Evolutionary conservation across 805 yeast species (phyloP).

Genomic region (Ogataea nonfermentans): DNA sequence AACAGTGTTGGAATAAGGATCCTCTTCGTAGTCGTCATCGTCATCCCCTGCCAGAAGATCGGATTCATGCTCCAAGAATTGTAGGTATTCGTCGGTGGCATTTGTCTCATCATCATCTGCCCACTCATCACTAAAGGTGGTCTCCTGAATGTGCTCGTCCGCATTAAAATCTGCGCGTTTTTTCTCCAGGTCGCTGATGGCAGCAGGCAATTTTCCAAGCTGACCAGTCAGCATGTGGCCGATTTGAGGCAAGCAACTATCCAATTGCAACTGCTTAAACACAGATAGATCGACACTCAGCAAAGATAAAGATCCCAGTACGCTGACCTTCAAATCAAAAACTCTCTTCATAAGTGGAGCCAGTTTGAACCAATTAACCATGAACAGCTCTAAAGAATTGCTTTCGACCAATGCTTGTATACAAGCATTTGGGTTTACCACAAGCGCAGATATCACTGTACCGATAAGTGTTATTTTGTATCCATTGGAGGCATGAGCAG

Average conservation of each 20-base stretch:
- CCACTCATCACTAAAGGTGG: conserved; percentile 27
- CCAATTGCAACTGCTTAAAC: conserved; percentile 27
- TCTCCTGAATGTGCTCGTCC: conserved; percentile 26
- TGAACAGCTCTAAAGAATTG: conserved; percentile 47
- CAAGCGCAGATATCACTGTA: conserved; percentile 60
- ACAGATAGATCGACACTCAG: conserved; percentile 28
- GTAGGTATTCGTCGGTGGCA: conserved; percentile 44
- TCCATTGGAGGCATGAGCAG: conserved; percentile 25
- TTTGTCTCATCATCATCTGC: conserved; percentile 30
- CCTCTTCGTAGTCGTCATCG: conserved; percentile 78
- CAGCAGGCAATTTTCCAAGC: conserved; percentile 65
- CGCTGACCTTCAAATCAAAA: conserved; percentile 74
- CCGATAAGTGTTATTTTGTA: conserved; percentile 51
- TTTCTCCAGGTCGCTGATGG: conserved; percentile 63
- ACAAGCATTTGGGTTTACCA: conserved; percentile 56
- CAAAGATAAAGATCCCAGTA: conserved; percentile 63
- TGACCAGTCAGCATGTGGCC: conserved; percentile 51
- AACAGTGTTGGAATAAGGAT: conserved; percentile 74
- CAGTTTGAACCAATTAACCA: conserved; percentile 64
- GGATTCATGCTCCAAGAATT: conserved; percentile 46
- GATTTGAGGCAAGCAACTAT: conserved; percentile 43
- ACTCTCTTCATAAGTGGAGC: conserved; percentile 62
- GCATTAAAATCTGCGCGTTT: conserved; percentile 54
- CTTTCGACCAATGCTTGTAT: conserved; percentile 47
- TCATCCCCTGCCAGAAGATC: conserved; percentile 44